Base-by-base conservation (phyloP, 208 protist species). In the Acanthamoeba healyi region DNA sequence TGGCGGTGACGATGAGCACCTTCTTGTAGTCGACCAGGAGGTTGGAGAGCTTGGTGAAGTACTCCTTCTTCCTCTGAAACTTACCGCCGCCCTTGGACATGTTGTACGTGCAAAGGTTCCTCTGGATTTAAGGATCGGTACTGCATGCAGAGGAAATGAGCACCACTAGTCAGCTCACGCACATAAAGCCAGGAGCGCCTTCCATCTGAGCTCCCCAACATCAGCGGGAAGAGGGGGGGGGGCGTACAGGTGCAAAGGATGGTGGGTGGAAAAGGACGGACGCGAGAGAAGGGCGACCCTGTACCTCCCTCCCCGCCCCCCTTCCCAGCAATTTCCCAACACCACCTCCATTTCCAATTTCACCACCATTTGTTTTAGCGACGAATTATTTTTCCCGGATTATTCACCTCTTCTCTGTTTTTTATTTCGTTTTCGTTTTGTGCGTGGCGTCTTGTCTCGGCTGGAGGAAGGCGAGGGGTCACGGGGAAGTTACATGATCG, bases 1-100 rank as follows among this genome's bases (percentile, higher is more conserved):
- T 99, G 91, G 98, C 97, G 65, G 96, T 90, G 38, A 99, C 99
- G 88, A 99, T 96, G 87, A 99, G 96, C 65, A 99, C 98, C 58
- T 97, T 97, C 95, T 96, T 97, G 98, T 99, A 99, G 94, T 98
- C 97, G 86, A 96, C 96, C 90, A 99, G 96, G 95, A 98, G 97
- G 26, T 97, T 94, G 79, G 98, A 97, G 56, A 99, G 96, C 93
- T 98, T 98, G 58, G 97, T 97, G 94, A 99, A 98, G 96, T 99
- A 99, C 32, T 87, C 72, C 14, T 86, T 51, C 95, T 98, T 98
- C 92, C 82, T 89, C 81, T 89, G 44, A 22, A 65, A 58, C 81
- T 89, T 89, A 67, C 54, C 49, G 44, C 81, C 81, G n/a, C 81
- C 81, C 72, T 82, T 82, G 81, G 81, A 89, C 81, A 89, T 89